Evolutionary conservation across 345 rosid species (phyloP).

Genomic region (Citropsis articulata): DNA sequence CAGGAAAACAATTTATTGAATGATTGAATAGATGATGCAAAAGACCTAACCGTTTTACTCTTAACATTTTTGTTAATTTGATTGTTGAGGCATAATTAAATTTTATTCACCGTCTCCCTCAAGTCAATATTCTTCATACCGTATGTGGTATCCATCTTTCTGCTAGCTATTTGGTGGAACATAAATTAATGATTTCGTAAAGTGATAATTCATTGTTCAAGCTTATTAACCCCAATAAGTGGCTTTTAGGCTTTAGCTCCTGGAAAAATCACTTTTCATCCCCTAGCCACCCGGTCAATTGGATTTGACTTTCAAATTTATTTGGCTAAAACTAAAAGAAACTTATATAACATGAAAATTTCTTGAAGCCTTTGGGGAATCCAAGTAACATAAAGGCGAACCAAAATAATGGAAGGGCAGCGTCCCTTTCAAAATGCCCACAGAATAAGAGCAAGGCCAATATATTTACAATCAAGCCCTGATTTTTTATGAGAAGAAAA

Average conservation of each 20-base stretch:
- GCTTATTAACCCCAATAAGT: not conserved
- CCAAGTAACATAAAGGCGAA: not conserved
- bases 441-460: not conserved
- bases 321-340: too few relatives aligned
- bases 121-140: too few relatives aligned
- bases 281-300: not conserved
- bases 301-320: not conserved
- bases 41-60: too few relatives aligned
- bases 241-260: not conserved
- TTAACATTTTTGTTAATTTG: not conserved
- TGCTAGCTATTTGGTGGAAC: not conserved
- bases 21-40: too few relatives aligned
- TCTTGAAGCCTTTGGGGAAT: not conserved
- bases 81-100: not conserved
- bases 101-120: not conserved
- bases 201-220: not conserved
- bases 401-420: not conserved
- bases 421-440: not conserved
- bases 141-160: not conserved
- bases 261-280: not conserved
- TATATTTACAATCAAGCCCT: not conserved
- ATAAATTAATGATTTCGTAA: not conserved
- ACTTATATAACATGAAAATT: too few relatives aligned
- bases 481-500: not conserved
- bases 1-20: too few relatives aligned